These are phyloP conservation scores for Leptodontidium sp. DNA, from an alignment of 2,329 filamentous ascomycete species.

Conservation along the genomic window DNA sequence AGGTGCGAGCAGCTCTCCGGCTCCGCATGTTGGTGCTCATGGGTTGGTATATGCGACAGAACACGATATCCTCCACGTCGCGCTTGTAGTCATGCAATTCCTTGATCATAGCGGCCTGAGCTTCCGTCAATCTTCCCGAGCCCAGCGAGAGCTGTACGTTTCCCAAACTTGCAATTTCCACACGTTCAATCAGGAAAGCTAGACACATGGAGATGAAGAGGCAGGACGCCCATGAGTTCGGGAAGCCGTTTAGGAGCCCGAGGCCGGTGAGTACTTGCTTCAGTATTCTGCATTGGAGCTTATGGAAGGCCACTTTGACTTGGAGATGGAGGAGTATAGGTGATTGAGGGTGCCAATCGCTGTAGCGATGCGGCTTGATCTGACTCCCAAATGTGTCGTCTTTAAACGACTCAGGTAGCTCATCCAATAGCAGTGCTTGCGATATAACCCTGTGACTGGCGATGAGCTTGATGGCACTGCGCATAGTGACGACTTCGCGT, in stretches of 20 bases:
- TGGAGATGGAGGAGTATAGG: conserved; percentile 7
- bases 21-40: conserved; percentile 3
- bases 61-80: neutral
- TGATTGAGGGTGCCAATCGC: conserved; percentile 2
- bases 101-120: neutral
- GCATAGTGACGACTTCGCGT: conserved; percentile 9
- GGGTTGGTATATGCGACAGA: neutral
- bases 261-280: neutral
- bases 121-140: neutral
- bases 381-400: neutral
- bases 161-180: neutral
- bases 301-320: conserved; percentile 9
- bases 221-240: neutral
- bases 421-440: neutral
- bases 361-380: neutral
- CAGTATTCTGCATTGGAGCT: conserved; percentile 7
- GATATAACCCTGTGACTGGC: conserved; percentile 13
- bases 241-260: neutral
- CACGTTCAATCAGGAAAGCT: neutral
- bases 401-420: neutral
- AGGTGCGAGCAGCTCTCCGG: neutral
- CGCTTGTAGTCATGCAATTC: neutral
- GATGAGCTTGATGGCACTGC: conserved; percentile 19
- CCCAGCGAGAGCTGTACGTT: neutral
- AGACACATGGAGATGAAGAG: conserved; percentile 4